phyloP scores from a whole-genome alignment of 2,329 filamentous ascomycete genomes.

The Cadophora luteo-olivacea region DNA sequence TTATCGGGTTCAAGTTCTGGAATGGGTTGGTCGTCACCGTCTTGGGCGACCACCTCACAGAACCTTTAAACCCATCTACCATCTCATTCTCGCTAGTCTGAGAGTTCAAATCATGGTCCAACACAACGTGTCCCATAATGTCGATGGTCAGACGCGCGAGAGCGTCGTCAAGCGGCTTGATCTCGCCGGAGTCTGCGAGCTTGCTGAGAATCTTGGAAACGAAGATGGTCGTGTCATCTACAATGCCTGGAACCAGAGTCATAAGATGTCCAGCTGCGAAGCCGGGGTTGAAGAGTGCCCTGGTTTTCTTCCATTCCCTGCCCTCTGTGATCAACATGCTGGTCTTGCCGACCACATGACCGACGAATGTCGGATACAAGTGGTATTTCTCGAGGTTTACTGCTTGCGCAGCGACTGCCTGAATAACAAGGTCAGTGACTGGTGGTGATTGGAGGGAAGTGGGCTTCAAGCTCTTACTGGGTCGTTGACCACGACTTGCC shows the following conservation, averaged over 20 bases:
- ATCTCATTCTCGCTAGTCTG: conserved; percentile 30
- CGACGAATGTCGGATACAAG: conserved; percentile 14
- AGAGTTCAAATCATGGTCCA: conserved; percentile 32
- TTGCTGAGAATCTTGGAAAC: conserved; percentile 11
- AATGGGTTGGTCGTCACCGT: conserved; percentile 19
- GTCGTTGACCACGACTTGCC: conserved; percentile 20
- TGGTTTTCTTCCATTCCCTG: conserved; percentile 29
- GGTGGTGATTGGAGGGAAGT: no score
- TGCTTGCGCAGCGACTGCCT: background rate
- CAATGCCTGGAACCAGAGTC: conserved; percentile 27
- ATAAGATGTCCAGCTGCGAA: conserved; percentile 28
- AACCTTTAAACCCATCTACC: conserved; percentile 23
- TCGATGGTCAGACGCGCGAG: conserved; percentile 29
- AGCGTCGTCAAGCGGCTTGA: conserved; percentile 26
- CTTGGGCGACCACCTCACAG: conserved; percentile 24
- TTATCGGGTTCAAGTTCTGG: conserved; percentile 24
- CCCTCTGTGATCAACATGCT: conserved; percentile 28
- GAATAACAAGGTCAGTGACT: no score
- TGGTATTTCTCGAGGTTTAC: conserved; percentile 18
- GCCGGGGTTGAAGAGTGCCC: conserved; percentile 34
- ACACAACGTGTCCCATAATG: conserved; percentile 31
- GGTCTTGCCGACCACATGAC: conserved; percentile 24
- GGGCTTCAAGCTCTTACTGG: conserved; percentile 12
- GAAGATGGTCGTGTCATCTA: conserved; percentile 31
- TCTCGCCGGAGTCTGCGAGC: conserved; percentile 19